These are phyloP conservation scores for Spinellus fusiger DNA, from an alignment of 192 early-diverging fungal species.

Conservation along the genomic window DNA sequence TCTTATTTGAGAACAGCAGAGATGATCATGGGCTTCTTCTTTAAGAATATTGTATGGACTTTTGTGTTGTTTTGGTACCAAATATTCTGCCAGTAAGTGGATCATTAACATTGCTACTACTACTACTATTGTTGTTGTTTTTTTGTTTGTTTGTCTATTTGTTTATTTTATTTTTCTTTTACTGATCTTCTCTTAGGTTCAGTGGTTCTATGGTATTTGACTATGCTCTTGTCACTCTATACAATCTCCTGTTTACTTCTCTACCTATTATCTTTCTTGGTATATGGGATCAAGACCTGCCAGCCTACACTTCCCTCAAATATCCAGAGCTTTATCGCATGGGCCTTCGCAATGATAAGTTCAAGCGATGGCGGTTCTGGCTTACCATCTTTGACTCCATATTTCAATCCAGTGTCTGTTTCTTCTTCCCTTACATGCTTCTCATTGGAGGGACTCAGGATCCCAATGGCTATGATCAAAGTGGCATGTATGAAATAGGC, in stretches of 20 bases:
- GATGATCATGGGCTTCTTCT: conserved; percentile 91
- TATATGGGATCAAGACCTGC: conserved; percentile 83
- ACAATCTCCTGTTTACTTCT: conserved; percentile 83
- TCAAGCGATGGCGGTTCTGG: conserved; percentile 74
- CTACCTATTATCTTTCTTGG: conserved; percentile 68
- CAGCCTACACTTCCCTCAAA: conserved; percentile 53
- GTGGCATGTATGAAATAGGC: conserved; percentile 64
- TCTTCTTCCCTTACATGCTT: conserved; percentile 59
- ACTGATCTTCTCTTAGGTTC: too few relatives aligned
- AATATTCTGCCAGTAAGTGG: conserved; percentile 68
- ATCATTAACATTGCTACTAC: background rate
- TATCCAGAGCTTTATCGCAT: conserved; percentile 80
- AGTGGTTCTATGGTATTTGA: conserved; percentile 80
- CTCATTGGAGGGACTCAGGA: conserved; percentile 38
- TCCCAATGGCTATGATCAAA: conserved; percentile 25
- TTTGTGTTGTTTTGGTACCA: conserved; percentile 90
- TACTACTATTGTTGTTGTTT: background rate
- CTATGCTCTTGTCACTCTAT: conserved; percentile 77
- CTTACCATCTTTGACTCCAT: conserved; percentile 62
- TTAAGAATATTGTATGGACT: conserved; percentile 93
- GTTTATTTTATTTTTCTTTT: background rate
- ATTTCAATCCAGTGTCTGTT: conserved; percentile 67
- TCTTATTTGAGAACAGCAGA: conserved; percentile 77
- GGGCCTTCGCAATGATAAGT: conserved; percentile 67
- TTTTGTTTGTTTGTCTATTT: background rate